Evolutionary conservation across 108 stramenopile species (phyloP).

Genomic region (Skeletonema potamos): DNA sequence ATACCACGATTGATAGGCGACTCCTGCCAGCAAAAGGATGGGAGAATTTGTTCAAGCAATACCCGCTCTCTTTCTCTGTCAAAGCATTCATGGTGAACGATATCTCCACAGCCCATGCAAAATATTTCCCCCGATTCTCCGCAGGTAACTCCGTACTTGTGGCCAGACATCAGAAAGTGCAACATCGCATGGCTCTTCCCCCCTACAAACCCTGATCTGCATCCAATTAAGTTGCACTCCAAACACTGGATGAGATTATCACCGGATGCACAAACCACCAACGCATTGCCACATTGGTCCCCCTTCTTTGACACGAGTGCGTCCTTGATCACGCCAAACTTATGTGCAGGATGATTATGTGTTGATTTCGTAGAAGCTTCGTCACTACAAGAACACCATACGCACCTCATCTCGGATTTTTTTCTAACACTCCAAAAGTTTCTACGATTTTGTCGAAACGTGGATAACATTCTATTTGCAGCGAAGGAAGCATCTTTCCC

Average conservation of each 20-base stretch:
- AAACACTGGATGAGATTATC: constrained; percentile 78
- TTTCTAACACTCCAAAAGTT: constrained; percentile 8
- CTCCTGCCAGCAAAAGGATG: constrained; percentile 61
- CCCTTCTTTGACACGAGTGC: neutral
- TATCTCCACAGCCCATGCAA: constrained; percentile 75
- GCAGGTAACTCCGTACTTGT: constrained; percentile 57
- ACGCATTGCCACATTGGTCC: neutral
- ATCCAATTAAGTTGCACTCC: constrained; percentile 66
- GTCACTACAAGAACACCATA: constrained; percentile 25
- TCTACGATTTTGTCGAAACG: constrained; percentile 27
- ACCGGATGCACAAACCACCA: constrained; percentile 13
- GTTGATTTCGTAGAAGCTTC: neutral
- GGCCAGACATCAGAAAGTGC: constrained; percentile 66
- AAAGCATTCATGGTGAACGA: constrained; percentile 71
- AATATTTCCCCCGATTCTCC: constrained; percentile 62
- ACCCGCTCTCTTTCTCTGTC: constrained; percentile 71
- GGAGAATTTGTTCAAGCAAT: constrained; percentile 50
- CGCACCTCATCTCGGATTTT: constrained; percentile 5
- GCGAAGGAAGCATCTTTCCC: constrained; percentile 21
- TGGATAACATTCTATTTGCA: constrained; percentile 25
- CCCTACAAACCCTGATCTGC: constrained; percentile 45
- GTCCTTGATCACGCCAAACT: constrained; percentile 8
- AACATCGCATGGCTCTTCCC: constrained; percentile 52
- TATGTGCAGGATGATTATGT: neutral
- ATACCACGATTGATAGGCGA: constrained; percentile 66